Percentiles rank a stretch among this genome's conserved stretches.
Conservation (phyloP, 129 eudicot genomes). For the Oenanthe sinensis region DNA sequence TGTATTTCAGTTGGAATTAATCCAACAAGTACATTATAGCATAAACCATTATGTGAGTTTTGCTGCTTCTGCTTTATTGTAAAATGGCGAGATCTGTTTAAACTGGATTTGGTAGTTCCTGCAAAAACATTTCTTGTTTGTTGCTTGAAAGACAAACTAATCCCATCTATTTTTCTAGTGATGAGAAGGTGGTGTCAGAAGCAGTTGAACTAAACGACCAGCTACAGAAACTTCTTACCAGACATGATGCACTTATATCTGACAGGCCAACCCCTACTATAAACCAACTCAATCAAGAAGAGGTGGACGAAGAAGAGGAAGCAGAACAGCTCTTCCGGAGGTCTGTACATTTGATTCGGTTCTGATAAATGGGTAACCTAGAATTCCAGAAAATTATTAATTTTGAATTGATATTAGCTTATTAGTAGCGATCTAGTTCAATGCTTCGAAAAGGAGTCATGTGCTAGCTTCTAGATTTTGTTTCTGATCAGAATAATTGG, state of each 20-base stretch:
- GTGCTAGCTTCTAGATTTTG: not conserved
- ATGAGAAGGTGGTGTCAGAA: conserved; percentile 58
- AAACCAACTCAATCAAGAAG: conserved; percentile 48
- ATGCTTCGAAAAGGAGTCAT: not conserved
- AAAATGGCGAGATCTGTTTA: not conserved
- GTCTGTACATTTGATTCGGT: conserved; percentile 20
- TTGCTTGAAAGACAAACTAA: not conserved
- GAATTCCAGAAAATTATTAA: not conserved
- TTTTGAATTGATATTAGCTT: not conserved
- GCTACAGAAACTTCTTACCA: conserved; percentile 59
- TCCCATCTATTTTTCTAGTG: conserved; percentile 34
- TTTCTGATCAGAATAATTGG: not conserved
- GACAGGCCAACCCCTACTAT: conserved; percentile 36
- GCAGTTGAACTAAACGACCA: conserved; percentile 90
- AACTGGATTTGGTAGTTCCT: not conserved
- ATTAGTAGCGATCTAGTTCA: not conserved
- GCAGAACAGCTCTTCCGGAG: conserved; percentile 86
- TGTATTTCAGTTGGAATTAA: not conserved
- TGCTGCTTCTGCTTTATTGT: not conserved
- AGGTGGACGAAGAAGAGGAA: conserved; percentile 76
- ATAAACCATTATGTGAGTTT: not conserved
- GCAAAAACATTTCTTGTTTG: not conserved
- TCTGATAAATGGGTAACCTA: not conserved
- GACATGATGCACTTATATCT: conserved; percentile 66
- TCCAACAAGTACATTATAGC: not conserved